Evolutionary conservation across 768 basidiomycete species (phyloP), one percentile per base, ranked within the genome.

Genomic region (Jaapia argillacea): DNA sequence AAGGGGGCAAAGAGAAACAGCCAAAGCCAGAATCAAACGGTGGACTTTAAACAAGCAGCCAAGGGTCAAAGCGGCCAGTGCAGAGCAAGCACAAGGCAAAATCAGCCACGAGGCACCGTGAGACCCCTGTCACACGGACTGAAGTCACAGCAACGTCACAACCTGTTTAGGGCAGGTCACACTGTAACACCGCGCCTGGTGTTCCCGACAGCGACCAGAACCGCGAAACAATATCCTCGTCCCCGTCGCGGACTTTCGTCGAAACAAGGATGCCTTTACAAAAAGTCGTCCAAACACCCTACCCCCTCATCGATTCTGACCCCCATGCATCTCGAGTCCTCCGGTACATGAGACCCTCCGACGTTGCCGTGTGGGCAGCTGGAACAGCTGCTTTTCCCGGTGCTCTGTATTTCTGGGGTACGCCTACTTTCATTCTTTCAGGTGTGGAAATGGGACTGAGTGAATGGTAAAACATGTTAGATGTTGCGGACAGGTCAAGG

Each of bases 261-360:
- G 28, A 16, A 16, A 33, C 28, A 33, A 33, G 10, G 16, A 10
- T 33, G 10, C 65, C 60, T 48, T 74, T 75, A 74, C 58, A 70
- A 62, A 74, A 74, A 58, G 64, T 69, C 53, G 65, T 71, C 46
- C 62, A 65, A 55, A 78, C 84, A 31, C 79, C 81, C 21, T 94
- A 79, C 67, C 92, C 92, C 39, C 81, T 94, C 63, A 86, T 98
- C 66, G 94, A 97, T 64, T 70, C 79, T 0, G 94, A 98, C 70
- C 94, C 94, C 6, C 86, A 96, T 69, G 80, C 81, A 12, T 67
- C 68, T 24, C 78, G 94, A 24, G 94, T 99, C 40, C 65, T 99
- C 18, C 71, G 86, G 45, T 96, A 96, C 67, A 79, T 97, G 63
- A 74, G 94, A 21, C 71, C 79, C 18, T 80, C 82, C 1, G 94